A percentile compares a stretch with the other conserved stretches of the same genome.
Evolutionary conservation across 176 grass and related monocot species (phyloP).

Genomic region (Phyllostachys edulis): DNA sequence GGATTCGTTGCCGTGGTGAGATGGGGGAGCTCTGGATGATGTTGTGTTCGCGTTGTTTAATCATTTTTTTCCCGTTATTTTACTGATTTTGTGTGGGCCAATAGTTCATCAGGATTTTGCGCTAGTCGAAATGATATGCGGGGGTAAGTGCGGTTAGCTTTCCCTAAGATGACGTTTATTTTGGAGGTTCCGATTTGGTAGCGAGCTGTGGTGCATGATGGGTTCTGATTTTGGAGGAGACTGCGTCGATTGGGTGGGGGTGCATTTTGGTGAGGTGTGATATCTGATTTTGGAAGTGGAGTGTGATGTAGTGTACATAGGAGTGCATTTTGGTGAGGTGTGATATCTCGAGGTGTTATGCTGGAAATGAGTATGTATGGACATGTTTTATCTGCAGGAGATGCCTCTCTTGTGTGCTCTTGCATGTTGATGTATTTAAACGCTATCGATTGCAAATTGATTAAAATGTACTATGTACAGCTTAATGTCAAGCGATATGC

Average conservation of each 20-base stretch:
- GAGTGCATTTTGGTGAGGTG: background rate
- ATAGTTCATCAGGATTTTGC: background rate
- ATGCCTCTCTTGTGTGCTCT: background rate
- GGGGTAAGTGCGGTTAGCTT: background rate
- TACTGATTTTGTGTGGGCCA: background rate
- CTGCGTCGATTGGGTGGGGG: background rate
- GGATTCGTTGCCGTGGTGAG: background rate
- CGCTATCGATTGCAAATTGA: background rate
- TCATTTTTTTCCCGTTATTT: background rate
- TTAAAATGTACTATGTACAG: conserved; percentile 28
- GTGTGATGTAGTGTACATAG: no score
- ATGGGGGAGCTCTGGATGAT: background rate
- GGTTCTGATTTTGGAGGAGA: background rate
- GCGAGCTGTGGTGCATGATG: background rate
- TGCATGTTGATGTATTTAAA: background rate
- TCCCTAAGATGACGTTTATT: background rate
- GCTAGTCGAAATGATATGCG: background rate
- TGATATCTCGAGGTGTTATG: background rate
- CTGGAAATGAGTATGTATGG: background rate
- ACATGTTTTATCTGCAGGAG: background rate
- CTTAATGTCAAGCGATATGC: background rate
- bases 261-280: background rate
- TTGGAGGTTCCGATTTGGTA: background rate
- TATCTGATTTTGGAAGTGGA: background rate
- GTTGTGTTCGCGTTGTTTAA: background rate